Evolutionary conservation across 768 basidiomycete species (phyloP), one percentile per base, ranked within the genome.

Genomic region (Tricholoma saponaceum): DNA sequence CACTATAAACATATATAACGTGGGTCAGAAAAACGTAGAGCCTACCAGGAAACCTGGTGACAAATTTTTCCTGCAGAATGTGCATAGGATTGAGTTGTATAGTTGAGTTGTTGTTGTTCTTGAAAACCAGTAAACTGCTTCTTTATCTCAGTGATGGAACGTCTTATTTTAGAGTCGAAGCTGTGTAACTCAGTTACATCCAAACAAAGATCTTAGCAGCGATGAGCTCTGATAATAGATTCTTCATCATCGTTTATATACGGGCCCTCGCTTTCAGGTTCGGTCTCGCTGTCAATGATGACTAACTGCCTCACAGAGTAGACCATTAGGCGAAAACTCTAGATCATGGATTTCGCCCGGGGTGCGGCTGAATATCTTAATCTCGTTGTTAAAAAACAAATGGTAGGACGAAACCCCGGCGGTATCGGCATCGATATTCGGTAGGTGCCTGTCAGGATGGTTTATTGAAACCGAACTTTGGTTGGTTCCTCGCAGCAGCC

Each of bases 291-390:
- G n/a, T n/a, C n/a, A n/a, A n/a, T n/a, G n/a, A n/a, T n/a, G n/a
- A n/a, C n/a, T n/a, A n/a, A n/a, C n/a, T n/a, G n/a, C n/a, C n/a
- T n/a, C 62, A 13, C 62, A 18, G n/a, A 41, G 37, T n/a, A 33
- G 10, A 14, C 64, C 59, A 43, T 57, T 32, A 1, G 56, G 56
- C 1, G 61, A 65, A 43, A 59, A 65, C 20, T 62, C 64, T 4
- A 65, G 18, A 32, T 62, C 63, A 43, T 60, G 60, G 6, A 60
- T 18, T 43, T 43, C 41, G 41, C 41, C 41, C 41, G 9, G 5
- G 8, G 20, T 43, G 18, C 41, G 41, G 1, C 41, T 8, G 22
- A 43, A 43, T 20, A 43, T 6, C 9, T 43, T 43, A 20, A 20
- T 22, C 41, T 43, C n/a, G 2, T 43, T 43, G 41, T 43, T 18